Conservation (phyloP, 1,284 basidiomycete species). For the Trichosporon sp. region DNA sequence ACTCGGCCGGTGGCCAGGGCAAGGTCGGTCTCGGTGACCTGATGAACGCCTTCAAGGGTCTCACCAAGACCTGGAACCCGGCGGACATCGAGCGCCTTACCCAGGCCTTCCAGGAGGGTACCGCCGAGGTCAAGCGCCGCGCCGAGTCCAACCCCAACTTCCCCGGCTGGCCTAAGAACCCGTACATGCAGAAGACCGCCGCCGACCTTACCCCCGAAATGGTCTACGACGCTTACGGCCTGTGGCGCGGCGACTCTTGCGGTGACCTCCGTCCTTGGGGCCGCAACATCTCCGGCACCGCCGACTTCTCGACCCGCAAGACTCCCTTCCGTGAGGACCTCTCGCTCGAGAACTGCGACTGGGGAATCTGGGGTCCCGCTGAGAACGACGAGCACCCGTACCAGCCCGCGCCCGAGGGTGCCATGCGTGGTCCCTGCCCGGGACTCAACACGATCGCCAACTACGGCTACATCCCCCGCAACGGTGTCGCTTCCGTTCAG, state of each 20-base stretch:
- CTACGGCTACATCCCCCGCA: constrained; percentile 30
- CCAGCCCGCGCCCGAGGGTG: constrained; percentile 20
- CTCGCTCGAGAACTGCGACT: constrained; percentile 5
- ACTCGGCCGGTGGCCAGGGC: neutral
- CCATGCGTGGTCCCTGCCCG: constrained; percentile 38
- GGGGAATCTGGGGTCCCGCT: constrained; percentile 9
- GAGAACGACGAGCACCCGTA: constrained; percentile 26
- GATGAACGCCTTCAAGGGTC: neutral
- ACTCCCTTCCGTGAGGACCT: constrained; percentile 4
- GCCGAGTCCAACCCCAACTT: constrained; percentile 5
- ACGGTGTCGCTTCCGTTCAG: constrained; percentile 32
- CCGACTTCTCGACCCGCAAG: neutral
- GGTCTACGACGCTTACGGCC: neutral
- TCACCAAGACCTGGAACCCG: constrained; percentile 4
- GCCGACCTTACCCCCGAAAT: neutral
- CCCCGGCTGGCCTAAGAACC: constrained; percentile 4
- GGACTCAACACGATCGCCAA: constrained; percentile 44
- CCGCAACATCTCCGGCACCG: neutral
- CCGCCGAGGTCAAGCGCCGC: neutral
- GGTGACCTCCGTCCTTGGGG: constrained; percentile 1
- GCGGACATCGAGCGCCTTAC: neutral
- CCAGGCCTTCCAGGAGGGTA: neutral
- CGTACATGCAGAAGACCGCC: neutral
- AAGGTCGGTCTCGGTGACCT: constrained; percentile 6
- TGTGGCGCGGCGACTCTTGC: neutral